phyloP scores from a whole-genome alignment of 2,329 filamentous ascomycete species.

The Cladorrhinum sp. region DNA sequence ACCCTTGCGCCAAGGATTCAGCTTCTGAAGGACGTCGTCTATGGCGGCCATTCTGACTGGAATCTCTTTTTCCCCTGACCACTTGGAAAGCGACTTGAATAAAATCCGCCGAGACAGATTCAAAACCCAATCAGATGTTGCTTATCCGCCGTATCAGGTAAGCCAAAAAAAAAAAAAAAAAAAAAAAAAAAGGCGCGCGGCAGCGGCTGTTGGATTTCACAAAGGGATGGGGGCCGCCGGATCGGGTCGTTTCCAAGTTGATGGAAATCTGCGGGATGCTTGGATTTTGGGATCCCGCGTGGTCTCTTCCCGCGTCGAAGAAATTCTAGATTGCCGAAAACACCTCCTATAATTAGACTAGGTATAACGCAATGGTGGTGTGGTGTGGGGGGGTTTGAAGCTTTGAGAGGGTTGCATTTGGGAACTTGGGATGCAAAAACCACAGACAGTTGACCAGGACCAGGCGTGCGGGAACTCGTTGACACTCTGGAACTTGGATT shows the following conservation, averaged over 20 bases:
- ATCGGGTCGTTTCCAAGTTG: constrained; percentile 15
- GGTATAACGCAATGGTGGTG: neutral
- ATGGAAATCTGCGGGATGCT: neutral
- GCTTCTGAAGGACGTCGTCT: constrained; percentile 17
- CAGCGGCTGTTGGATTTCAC: constrained; percentile 8
- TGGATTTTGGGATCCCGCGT: constrained; percentile 3
- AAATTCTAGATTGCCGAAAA: neutral
- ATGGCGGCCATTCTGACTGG: constrained; percentile 26
- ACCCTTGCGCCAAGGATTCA: constrained; percentile 27
- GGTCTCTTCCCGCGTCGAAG: neutral
- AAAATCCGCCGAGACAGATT: too few species aligned
- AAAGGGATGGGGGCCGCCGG: constrained; percentile 1
- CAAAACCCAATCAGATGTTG: neutral
- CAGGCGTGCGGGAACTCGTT: neutral
- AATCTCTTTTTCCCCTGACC: too few species aligned
- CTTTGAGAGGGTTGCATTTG: neutral
- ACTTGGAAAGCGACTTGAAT: too few species aligned
- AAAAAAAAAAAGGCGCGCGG: constrained; percentile 4
- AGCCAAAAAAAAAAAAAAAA: too few species aligned
- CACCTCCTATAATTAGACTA: neutral
- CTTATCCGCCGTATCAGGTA: too few species aligned
- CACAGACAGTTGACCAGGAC: neutral
- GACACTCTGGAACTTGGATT: neutral
- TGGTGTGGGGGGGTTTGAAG: neutral
- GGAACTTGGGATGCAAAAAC: neutral